Evolutionary conservation across 495 filamentous ascomycete genomes (phyloP).

Genomic region (Tirmania nivea): DNA sequence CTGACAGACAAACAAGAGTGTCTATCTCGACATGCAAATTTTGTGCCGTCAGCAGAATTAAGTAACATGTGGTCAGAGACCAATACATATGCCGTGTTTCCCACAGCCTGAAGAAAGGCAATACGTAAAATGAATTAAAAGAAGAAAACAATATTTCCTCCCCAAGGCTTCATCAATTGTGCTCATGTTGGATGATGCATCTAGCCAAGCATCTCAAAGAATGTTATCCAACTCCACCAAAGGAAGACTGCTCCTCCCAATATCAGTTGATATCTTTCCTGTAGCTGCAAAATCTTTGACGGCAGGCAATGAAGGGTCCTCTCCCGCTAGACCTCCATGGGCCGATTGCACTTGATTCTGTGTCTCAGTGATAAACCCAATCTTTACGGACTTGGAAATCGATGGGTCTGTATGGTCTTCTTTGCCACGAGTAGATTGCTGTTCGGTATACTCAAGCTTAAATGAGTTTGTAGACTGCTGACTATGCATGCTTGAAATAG

Average conservation of each 20-base stretch:
- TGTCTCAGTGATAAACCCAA: background rate
- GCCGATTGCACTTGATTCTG: background rate
- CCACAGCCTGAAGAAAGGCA: no score
- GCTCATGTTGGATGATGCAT: no score
- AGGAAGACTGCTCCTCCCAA: background rate
- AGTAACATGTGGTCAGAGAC: no score
- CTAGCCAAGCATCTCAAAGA: background rate
- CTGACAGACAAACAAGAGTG: no score
- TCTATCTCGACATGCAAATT: no score
- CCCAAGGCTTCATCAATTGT: no score
- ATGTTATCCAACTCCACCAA: background rate
- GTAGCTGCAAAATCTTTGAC: background rate
- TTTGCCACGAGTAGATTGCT: background rate
- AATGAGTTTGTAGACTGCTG: background rate
- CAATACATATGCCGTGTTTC: no score
- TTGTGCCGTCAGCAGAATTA: no score
- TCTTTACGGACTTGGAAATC: background rate
- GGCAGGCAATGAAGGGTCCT: background rate
- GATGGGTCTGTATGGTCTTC: background rate
- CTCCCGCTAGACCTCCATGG: background rate
- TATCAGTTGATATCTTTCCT: background rate
- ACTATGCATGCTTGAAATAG: background rate
- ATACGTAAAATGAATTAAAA: no score
- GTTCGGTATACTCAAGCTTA: background rate
- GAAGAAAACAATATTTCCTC: no score